Evolutionary conservation across 257 asterid genomes (phyloP), one percentile per base, ranked within the genome.

Genomic region (Salvia miltiorrhiza): DNA sequence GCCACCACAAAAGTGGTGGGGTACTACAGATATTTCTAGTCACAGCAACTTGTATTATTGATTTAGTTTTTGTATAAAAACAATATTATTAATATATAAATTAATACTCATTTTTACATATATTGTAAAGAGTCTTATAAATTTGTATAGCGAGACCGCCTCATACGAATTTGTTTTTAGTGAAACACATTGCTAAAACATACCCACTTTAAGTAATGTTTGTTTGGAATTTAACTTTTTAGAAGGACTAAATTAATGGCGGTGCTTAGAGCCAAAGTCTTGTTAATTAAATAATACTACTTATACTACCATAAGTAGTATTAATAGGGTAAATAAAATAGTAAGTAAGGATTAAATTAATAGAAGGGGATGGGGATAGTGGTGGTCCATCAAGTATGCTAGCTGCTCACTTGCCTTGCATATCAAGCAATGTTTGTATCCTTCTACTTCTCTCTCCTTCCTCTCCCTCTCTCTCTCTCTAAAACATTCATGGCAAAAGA

Each of bases 331-430:
- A 65, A 44, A 40, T 13, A 10, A 16, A 55, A n/a, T 32, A 16
- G 9, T 40, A 37, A 5, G 11, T 2, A 41, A 28, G 41, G 49
- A 76, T 33, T 55, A 70, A 35, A n/a, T 57, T 21, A 16, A 33
- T n/a, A 65, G 45, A 30, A 37, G 47, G 71, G 44, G 43, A 23
- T 49, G 78, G 62, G 77, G 75, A 45, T 54, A 90, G 83, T 76
- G 94, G 96, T 79, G 87, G 92, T 81, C 92, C 96, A 89, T 82
- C 88, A 82, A 85, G 86, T 81, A 80, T 72, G 73, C 84, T 52
- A 66, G 58, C 75, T 72, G 84, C 81, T 79, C 76, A 81, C 63
- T 81, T 92, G 85, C 96, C 98, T 89, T 89, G 92, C 84, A 82
- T 79, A 79, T 84, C 97, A 89, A 92, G 97, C 95, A 86, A 87